Evolutionary conservation across 371 early-diverging fungal species (phyloP).

Genomic region (Mucor indicus): DNA sequence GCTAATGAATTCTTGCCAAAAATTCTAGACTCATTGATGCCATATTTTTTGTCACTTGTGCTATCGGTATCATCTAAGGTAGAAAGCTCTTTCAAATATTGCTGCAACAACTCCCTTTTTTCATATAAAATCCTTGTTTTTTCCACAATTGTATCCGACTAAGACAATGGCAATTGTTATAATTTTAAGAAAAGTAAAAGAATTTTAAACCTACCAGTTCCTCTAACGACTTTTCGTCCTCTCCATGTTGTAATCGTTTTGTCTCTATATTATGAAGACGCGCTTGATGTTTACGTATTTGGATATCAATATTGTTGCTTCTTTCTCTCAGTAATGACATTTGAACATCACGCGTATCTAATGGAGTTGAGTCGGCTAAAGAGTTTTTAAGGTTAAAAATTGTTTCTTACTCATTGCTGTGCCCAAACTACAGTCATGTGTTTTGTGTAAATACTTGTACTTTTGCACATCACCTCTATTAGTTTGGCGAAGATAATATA

Average conservation of each 20-base stretch:
- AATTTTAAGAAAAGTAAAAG: not conserved
- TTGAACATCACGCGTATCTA: slow-evolving; percentile 60
- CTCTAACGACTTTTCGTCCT: slow-evolving; percentile 12
- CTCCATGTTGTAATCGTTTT: slow-evolving; percentile 13
- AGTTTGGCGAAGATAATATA: slow-evolving; percentile 61
- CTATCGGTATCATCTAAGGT: slow-evolving; percentile 24
- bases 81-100: slow-evolving; percentile 31
- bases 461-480: slow-evolving; percentile 40
- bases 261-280: slow-evolving; percentile 36
- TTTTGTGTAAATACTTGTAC: slow-evolving; percentile 38
- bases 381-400: not conserved
- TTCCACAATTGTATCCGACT: slow-evolving; percentile 41
- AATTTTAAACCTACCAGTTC: slow-evolving; percentile 7
- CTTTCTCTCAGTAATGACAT: slow-evolving; percentile 49
- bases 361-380: too few species aligned
- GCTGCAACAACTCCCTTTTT: slow-evolving; percentile 40
- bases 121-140: slow-evolving; percentile 44
- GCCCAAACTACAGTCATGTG: slow-evolving; percentile 51
- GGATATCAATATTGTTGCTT: slow-evolving; percentile 55
- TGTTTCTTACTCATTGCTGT: slow-evolving; percentile 41
- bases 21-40: slow-evolving; percentile 24
- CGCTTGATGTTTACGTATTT: slow-evolving; percentile 54
- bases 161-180: not conserved
- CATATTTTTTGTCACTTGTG: slow-evolving; percentile 1
- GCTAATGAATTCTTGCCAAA: slow-evolving; percentile 34